These are phyloP conservation scores for Lichtheimia hyalospora DNA, from an alignment of 371 early-diverging fungal species.

Conservation along the genomic window DNA sequence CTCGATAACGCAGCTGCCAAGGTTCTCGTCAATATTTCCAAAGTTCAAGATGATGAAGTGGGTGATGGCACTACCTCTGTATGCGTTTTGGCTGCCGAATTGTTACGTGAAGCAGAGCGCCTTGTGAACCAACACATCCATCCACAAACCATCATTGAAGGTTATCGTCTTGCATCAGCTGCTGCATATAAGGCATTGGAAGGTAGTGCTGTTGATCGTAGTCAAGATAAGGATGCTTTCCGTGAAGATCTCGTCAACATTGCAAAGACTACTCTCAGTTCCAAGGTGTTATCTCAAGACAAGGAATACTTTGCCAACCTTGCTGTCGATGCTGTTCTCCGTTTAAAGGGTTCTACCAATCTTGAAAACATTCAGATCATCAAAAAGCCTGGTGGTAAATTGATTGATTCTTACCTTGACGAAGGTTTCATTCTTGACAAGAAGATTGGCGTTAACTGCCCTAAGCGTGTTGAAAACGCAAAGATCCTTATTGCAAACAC, in stretches of 20 bases:
- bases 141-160: slow-evolving; percentile 98
- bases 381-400: slow-evolving; percentile 97
- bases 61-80: slow-evolving; percentile 99
- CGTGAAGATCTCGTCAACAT: slow-evolving; percentile 93
- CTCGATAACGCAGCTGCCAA: slow-evolving; percentile 99
- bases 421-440: slow-evolving; percentile 99
- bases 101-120: slow-evolving; percentile 96
- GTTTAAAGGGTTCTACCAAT: slow-evolving; percentile 95
- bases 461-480: slow-evolving; percentile 95
- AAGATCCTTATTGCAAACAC: slow-evolving; percentile 99
- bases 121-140: slow-evolving; percentile 94
- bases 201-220: slow-evolving; percentile 82
- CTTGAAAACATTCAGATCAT: slow-evolving; percentile 99
- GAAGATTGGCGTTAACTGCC: slow-evolving; percentile 97
- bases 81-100: slow-evolving; percentile 96
- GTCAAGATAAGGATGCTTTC: slow-evolving; percentile 66
- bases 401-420: slow-evolving; percentile 96
- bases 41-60: slow-evolving; percentile 99
- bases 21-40: slow-evolving; percentile 97
- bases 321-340: slow-evolving; percentile 97
- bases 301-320: slow-evolving; percentile 97
- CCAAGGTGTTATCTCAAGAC: slow-evolving; percentile 97
- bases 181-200: slow-evolving; percentile 90
- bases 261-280: slow-evolving; percentile 97
- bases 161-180: slow-evolving; percentile 91